Conservation (phyloP, 2,329 filamentous ascomycete species). For the Fusarium udum region DNA sequence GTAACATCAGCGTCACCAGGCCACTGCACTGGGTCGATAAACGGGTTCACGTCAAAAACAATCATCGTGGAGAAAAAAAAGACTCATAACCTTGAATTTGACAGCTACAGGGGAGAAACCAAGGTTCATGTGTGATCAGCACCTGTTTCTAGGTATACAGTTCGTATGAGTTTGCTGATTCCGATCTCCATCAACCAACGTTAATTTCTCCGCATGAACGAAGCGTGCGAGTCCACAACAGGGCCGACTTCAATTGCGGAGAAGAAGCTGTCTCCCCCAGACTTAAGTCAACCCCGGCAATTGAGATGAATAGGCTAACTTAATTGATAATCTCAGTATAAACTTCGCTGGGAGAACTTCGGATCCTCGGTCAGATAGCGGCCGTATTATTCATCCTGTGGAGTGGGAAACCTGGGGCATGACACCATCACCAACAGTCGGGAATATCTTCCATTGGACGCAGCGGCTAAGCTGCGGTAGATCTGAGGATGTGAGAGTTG, state of each 20-base stretch:
- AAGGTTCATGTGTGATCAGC: not conserved
- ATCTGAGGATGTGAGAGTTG: not conserved
- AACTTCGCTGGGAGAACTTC: conserved; percentile 20
- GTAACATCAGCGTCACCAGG: conserved; percentile 18
- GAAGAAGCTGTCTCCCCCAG: conserved; percentile 21
- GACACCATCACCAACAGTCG: conserved; percentile 8
- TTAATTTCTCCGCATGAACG: conserved; percentile 11
- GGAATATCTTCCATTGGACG: not conserved
- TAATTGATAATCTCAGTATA: not conserved
- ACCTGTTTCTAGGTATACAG: conserved; percentile 10
- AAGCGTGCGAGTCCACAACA: conserved; percentile 15
- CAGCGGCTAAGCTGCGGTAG: conserved; percentile 18
- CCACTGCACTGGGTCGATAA: conserved; percentile 22
- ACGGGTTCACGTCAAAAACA: not conserved
- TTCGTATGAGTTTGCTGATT: not conserved
- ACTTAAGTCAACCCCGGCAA: not conserved
- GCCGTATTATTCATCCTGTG: conserved; percentile 33
- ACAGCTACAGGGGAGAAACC: conserved; percentile 9
- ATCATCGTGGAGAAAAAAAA: not conserved
- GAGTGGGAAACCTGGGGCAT: conserved; percentile 14
- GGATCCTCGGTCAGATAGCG: conserved; percentile 36
- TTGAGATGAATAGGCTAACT: not conserved
- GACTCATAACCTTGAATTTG: not conserved
- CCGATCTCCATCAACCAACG: not conserved
- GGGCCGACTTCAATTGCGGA: conserved; percentile 30